phyloP scores from a whole-genome alignment of 2,329 filamentous ascomycete species.

The Emmonsia crescens region DNA sequence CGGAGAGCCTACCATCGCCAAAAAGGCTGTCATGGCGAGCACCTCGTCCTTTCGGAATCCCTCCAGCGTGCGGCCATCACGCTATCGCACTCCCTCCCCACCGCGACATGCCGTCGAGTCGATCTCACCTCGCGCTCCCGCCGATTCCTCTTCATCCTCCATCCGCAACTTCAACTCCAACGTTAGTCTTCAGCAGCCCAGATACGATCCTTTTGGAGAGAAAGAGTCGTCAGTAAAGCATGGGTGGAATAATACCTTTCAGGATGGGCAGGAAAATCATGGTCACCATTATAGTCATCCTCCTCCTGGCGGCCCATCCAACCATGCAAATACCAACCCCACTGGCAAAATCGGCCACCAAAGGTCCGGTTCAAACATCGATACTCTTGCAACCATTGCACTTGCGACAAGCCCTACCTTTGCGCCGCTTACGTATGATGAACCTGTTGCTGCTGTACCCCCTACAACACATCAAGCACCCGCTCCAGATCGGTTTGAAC shows the following conservation, averaged over 20 bases:
- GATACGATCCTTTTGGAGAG: conserved; percentile 15
- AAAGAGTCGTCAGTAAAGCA: conserved; percentile 18
- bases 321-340: conserved; percentile 12
- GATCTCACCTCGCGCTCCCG: conserved; percentile 29
- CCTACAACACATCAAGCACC: conserved; percentile 17
- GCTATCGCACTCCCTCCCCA: conserved; percentile 38
- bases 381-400: conserved; percentile 41
- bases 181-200: neutral
- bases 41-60: conserved; percentile 26
- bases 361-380: conserved; percentile 37
- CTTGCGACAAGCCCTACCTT: conserved; percentile 39
- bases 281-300: neutral
- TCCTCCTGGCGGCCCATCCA: neutral
- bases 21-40: conserved; percentile 24
- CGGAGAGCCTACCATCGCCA: conserved; percentile 11
- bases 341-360: conserved; percentile 26
- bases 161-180: conserved; percentile 16
- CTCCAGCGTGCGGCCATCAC: conserved; percentile 23
- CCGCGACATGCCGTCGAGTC: conserved; percentile 37
- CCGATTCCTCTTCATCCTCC: conserved; percentile 15
- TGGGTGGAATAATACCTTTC: conserved; percentile 11
- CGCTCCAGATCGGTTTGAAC: conserved; percentile 27
- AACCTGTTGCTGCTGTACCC: conserved; percentile 17
- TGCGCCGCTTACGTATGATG: conserved; percentile 23
- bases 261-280: conserved; percentile 4